These are phyloP conservation scores for Termitomyces sp. DNA, from an alignment of 768 basidiomycete genomes.

Conservation along the genomic window DNA sequence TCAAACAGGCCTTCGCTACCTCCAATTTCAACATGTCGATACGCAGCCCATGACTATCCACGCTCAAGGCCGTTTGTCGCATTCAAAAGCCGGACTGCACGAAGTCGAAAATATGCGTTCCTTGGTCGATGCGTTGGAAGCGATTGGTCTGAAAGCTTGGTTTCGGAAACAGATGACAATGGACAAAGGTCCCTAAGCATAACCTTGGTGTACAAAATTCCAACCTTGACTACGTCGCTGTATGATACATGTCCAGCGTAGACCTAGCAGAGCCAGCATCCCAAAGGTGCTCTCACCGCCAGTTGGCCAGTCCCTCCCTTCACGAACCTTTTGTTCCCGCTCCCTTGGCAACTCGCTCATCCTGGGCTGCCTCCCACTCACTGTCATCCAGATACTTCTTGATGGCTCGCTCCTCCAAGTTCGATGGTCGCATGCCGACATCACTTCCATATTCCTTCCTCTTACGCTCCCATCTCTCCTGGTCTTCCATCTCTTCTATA, in stretches of 20 bases:
- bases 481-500: conserved; percentile 21
- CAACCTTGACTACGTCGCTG: not conserved
- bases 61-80: conserved; percentile 16
- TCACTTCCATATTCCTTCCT: conserved; percentile 8
- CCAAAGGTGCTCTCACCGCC: not conserved
- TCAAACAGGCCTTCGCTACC: conserved; percentile 31
- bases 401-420: conserved; percentile 47
- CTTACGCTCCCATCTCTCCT: conserved; percentile 27
- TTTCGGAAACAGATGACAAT: conserved; percentile 33
- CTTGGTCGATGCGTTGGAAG: conserved; percentile 26
- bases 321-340: not conserved
- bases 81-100: conserved; percentile 25
- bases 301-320: not conserved
- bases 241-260: not conserved
- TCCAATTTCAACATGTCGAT: conserved; percentile 38
- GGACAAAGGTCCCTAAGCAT: conserved; percentile 19
- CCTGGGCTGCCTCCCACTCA: conserved; percentile 55
- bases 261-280: not conserved
- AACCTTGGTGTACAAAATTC: not conserved
- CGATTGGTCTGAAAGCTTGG: conserved; percentile 30
- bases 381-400: conserved; percentile 61
- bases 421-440: conserved; percentile 2
- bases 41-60: conserved; percentile 22
- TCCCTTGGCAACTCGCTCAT: not conserved
- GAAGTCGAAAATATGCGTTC: conserved; percentile 32